phyloP scores from a whole-genome alignment of 2,329 filamentous ascomycete species.

The Scopulariopsis brevicaulis region DNA sequence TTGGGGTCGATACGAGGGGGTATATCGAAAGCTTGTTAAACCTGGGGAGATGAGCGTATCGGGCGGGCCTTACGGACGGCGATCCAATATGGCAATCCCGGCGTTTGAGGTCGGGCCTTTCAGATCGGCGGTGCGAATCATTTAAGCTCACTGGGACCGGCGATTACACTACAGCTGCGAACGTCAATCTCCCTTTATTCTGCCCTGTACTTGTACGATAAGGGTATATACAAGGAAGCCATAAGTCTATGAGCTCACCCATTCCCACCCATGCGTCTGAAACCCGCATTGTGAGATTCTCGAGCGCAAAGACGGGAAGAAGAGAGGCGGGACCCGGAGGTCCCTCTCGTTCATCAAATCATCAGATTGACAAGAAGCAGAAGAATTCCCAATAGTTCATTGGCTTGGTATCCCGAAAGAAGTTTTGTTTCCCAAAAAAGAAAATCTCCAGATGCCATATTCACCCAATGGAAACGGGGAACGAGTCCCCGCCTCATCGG shows the following conservation, averaged over 20 bases:
- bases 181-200: neutral
- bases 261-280: too few relatives aligned
- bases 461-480: too few relatives aligned
- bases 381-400: neutral
- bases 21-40: conserved; percentile 61
- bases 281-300: too few relatives aligned
- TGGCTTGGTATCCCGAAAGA: neutral
- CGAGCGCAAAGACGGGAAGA: neutral
- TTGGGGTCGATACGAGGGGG: conserved; percentile 64
- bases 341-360: neutral
- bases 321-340: neutral
- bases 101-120: neutral
- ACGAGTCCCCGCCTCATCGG: neutral
- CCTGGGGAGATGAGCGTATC: neutral
- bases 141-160: neutral
- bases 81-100: neutral
- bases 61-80: neutral
- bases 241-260: neutral
- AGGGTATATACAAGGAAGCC: neutral
- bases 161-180: neutral
- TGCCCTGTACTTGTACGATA: neutral
- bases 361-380: neutral
- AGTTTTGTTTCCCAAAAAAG: neutral
- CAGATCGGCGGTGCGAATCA: neutral
- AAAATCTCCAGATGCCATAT: neutral